phyloP scores from a whole-genome alignment of 1,284 basidiomycete genomes.

The Melampsora larici-populina region DNA sequence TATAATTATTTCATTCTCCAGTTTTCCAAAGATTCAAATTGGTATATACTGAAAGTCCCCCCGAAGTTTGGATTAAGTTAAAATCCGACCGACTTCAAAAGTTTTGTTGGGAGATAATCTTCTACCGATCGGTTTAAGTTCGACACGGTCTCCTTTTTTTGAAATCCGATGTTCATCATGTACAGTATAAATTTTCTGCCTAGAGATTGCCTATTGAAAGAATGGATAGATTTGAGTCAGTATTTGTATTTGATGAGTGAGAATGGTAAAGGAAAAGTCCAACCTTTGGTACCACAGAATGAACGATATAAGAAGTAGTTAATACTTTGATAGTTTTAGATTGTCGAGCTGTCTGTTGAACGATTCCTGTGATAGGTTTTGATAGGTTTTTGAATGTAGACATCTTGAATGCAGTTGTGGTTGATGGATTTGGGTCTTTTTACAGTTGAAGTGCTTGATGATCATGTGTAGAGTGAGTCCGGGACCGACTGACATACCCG shows the following conservation, averaged over 20 bases:
- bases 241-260: background rate
- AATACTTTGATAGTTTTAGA: constrained; percentile 36
- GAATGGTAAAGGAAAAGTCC: background rate
- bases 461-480: too few species aligned
- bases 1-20: too few species aligned
- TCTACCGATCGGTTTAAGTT: constrained; percentile 29
- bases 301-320: constrained; percentile 24
- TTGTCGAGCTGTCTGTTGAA: constrained; percentile 16
- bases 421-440: too few species aligned
- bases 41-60: too few species aligned
- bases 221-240: background rate
- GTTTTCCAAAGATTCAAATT: too few species aligned
- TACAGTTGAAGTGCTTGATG: too few species aligned
- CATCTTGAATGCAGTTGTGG: background rate
- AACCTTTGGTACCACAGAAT: constrained; percentile 39
- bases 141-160: constrained; percentile 33
- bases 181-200: constrained; percentile 10
- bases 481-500: too few species aligned
- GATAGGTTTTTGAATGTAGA: constrained; percentile 5
- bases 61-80: background rate
- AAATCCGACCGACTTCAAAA: constrained; percentile 6
- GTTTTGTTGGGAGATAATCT: constrained; percentile 37
- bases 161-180: constrained; percentile 38
- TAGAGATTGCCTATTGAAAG: constrained; percentile 18
- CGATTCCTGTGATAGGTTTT: constrained; percentile 31